Evolutionary conservation across 257 asterid species (phyloP), one percentile per base, ranked within the genome.

Genomic region (Nicotiana knightiana): DNA sequence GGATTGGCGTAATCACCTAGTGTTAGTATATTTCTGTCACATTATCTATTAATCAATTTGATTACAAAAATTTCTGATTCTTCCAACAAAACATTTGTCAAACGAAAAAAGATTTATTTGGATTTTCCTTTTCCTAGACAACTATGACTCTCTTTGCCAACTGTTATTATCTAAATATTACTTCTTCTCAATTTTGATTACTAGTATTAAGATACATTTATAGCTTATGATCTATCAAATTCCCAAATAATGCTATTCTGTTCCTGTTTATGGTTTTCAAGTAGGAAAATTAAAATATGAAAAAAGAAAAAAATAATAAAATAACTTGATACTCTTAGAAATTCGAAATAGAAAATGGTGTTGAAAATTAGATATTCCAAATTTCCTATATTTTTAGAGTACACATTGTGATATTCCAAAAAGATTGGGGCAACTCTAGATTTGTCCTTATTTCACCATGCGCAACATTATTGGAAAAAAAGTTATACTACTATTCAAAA

Each of bases 381-480:
- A 43, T 43, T 43, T 43, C 11, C 51, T 8, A 39, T 39, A 43
- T 43, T 43, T 39, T 43, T 43, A 39, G 46, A 39, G 48, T 39
- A 43, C 51, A 43, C 51, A 43, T 43, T 43, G 3, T 43, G 51
- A 11, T 43, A 43, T 43, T 10, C 43, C 10, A 4, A 11, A 32
- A 67, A 35, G 0, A 67, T 66, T 67, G 28, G 54, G 76, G 28
- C 54, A 67, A 35, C 1, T 35, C 30, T 17, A 67, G 1, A 4
- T 70, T 70, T 43, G 77, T 70, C 77, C 58, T 70, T 70, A n/a
- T 70, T 33, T 33, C 76, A 67, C 35, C 35, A 70, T n/a, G 77
- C n/a, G n/a, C 57, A 70, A 26, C 77, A 70, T 70, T 70, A 10
- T 39, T 39, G 77, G 6, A 58, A 37, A 68, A 43, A 1, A n/a